Percentiles rank a stretch among this genome's conserved stretches.
phyloP scores from a whole-genome alignment of 345 rosid species.

The Acer negundo region DNA sequence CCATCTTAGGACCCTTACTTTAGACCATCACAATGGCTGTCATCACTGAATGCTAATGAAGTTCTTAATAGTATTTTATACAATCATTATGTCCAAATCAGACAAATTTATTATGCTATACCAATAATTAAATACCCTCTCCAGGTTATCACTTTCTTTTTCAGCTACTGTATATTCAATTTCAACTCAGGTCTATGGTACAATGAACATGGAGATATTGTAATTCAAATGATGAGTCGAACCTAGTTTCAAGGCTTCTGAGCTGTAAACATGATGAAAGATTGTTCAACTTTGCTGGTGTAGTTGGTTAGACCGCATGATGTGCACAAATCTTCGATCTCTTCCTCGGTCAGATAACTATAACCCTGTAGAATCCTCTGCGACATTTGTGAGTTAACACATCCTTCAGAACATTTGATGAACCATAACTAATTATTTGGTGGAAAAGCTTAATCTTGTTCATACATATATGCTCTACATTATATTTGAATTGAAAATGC shows the following conservation, averaged over 20 bases:
- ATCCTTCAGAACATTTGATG: neutral
- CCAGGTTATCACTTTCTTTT: slow-evolving; percentile 23
- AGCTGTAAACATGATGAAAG: slow-evolving; percentile 91
- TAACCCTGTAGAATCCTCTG: slow-evolving; percentile 57
- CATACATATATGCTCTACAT: neutral
- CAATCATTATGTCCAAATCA: slow-evolving; percentile 18
- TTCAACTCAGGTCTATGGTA: neutral
- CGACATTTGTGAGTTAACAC: slow-evolving; percentile 8
- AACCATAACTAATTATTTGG: neutral
- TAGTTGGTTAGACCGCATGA: slow-evolving; percentile 85
- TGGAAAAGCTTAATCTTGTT: neutral
- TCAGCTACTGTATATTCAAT: slow-evolving; percentile 13
- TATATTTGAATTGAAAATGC: neutral
- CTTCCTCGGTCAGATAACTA: slow-evolving; percentile 66
- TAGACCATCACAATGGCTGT: slow-evolving; percentile 12
- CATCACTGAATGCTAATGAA: slow-evolving; percentile 7
- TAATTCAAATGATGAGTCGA: slow-evolving; percentile 18
- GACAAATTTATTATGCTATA: neutral
- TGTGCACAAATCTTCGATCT: slow-evolving; percentile 78
- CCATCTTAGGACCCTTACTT: neutral
- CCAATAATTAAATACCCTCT: slow-evolving; percentile 14
- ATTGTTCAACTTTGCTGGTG: slow-evolving; percentile 53
- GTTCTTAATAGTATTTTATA: slow-evolving; percentile 8
- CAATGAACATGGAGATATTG: slow-evolving; percentile 23
- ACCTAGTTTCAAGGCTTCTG: slow-evolving; percentile 66